Evolutionary conservation across 495 filamentous ascomycete species (phyloP), one percentile per base, ranked within the genome.

Genomic region (Aspergillus sclerotiicarbonarius): DNA sequence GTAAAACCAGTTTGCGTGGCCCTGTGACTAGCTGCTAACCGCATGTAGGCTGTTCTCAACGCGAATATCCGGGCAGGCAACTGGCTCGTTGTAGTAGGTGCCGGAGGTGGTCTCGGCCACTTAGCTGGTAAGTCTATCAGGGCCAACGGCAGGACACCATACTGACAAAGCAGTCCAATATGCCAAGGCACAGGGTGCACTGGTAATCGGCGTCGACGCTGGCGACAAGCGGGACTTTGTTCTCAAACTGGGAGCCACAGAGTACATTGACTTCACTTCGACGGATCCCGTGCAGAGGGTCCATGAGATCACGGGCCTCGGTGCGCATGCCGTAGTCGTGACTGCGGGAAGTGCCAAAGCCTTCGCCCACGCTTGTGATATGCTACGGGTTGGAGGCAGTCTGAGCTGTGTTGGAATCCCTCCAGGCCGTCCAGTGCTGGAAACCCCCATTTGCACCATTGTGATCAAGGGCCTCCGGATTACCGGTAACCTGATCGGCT

Each of bases 391-490:
- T 18, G 78, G 74, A n/a, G 76, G 79, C 0, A 79, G 67, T 1
- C 58, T 81, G 37, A 80, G 77, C 62, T 80, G 78, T 51, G 72
- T 80, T 2, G 79, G 78, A 18, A 79, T 80, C 45, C 77, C 78
- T 4, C 68, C 75, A 0, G 78, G 74, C 6, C 66, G 66, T 9
- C 75, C 71, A 3, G 67, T 67, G 32, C 66, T 82, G 45, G 72
- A 78, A 48, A 80, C 76, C 0, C 71, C 76, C 4, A 76, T 81
- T 44, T 66, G 67, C 18, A 70, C 70, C 0, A 81, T 82, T 55
- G 76, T 80, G 6, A 80, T 82, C 62, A 80, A 74, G 61, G 77
- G 77, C 0, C 61, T 82, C 8, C 67, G 59, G 43, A 76, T 80
- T 33, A 72, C 70, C 0, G 77, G 77, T 12, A 82, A 77, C 30